Evolutionary conservation across 75 land plant species (phyloP).

Genomic region (Adiantum capillusveneris): DNA sequence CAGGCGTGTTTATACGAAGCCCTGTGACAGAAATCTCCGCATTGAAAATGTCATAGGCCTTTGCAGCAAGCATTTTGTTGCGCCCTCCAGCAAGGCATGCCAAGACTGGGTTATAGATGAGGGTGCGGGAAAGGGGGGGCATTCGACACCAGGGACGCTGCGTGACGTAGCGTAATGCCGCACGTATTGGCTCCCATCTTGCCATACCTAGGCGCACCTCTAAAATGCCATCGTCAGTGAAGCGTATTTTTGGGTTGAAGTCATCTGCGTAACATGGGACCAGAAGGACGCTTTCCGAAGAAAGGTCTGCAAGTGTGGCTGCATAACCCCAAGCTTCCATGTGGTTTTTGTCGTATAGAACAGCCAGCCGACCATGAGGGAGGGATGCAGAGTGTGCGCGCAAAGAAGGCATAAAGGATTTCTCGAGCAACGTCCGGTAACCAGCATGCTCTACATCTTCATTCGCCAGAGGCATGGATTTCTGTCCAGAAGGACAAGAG

Average conservation of each 20-base stretch:
- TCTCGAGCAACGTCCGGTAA: slow-evolving; percentile 21
- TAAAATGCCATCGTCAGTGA: slow-evolving; percentile 23
- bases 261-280: slow-evolving; percentile 27
- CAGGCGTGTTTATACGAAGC: slow-evolving; percentile 22
- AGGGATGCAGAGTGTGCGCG: slow-evolving; percentile 12
- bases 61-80: slow-evolving; percentile 35
- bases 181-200: slow-evolving; percentile 19
- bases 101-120: slow-evolving; percentile 28
- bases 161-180: slow-evolving; percentile 30
- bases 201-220: slow-evolving; percentile 3
- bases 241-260: slow-evolving; percentile 14
- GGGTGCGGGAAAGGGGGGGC: slow-evolving; percentile 21
- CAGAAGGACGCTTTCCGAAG: slow-evolving; percentile 17
- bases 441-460: slow-evolving; percentile 25
- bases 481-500: slow-evolving; percentile 40
- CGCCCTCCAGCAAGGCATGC: slow-evolving; percentile 32
- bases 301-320: slow-evolving; percentile 28
- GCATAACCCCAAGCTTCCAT: slow-evolving; percentile 39
- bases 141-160: slow-evolving; percentile 28
- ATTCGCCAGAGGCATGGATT: slow-evolving; percentile 26
- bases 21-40: slow-evolving; percentile 27
- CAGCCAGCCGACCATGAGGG: slow-evolving; percentile 24
- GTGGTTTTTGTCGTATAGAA: slow-evolving; percentile 29
- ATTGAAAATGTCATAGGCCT: slow-evolving; percentile 32
- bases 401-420: slow-evolving; percentile 21